These are phyloP conservation scores for Alloascoidea africana DNA, from an alignment of 805 yeast species.

Conservation along the genomic window DNA sequence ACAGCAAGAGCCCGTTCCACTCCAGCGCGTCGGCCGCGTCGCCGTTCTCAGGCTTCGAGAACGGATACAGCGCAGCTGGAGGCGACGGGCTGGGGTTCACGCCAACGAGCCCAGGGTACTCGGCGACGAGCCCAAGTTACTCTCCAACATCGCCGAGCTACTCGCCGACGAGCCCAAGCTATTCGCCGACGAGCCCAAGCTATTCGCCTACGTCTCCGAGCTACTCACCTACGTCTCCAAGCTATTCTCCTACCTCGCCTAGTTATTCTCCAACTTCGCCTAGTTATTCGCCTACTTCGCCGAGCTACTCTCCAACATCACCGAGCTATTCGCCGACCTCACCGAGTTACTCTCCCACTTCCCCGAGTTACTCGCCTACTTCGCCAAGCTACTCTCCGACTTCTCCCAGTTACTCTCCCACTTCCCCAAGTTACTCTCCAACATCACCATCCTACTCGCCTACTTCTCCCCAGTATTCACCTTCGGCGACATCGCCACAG, in stretches of 20 bases:
- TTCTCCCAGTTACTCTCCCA: conserved; percentile 61
- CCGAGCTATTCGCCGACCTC: conserved; percentile 41
- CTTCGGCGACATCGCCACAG: conserved; percentile 54
- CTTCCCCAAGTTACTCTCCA: conserved; percentile 45
- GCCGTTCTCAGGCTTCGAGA: conserved; percentile 41
- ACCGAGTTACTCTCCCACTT: conserved; percentile 49
- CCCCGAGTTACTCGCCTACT: conserved; percentile 51
- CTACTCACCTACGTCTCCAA: conserved; percentile 69
- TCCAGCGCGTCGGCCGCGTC: conserved; percentile 34
- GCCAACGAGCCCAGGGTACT: conserved; percentile 47
- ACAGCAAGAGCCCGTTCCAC: conserved; percentile 54
- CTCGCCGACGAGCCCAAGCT: conserved; percentile 59
- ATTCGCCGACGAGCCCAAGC: conserved; percentile 58
- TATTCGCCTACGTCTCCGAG: conserved; percentile 58
- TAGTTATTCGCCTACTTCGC: conserved; percentile 45
- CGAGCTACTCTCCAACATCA: conserved; percentile 47
- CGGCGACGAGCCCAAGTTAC: conserved; percentile 65
- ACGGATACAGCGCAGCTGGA: conserved; percentile 23
- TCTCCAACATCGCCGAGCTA: conserved; percentile 54
- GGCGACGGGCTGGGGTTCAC: conserved; percentile 33
- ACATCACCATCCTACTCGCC: conserved; percentile 46
- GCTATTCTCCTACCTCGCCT: conserved; percentile 74
- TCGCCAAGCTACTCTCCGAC: conserved; percentile 65
- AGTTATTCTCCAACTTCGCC: conserved; percentile 70
- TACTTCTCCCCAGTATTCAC: conserved; percentile 45